These are phyloP conservation scores for Aspergillus sclerotialis DNA, from an alignment of 2,329 filamentous ascomycete species.

Conservation along the genomic window DNA sequence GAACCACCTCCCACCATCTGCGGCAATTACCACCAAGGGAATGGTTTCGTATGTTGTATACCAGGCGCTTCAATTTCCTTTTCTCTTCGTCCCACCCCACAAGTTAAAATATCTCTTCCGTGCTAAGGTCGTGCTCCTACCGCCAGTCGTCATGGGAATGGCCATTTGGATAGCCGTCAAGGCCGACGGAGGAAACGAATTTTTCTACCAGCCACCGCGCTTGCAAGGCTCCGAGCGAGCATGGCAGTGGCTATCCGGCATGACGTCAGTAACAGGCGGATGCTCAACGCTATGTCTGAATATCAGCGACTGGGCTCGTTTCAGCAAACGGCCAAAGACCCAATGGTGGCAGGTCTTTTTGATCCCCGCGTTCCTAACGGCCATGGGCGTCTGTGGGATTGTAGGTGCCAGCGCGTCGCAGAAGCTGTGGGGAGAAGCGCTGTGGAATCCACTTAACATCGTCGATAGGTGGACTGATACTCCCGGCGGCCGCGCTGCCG, in stretches of 20 bases:
- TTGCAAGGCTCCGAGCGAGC: not conserved
- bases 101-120: not conserved
- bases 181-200: not conserved
- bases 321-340: not conserved
- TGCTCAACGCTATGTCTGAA: not conserved
- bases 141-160: not conserved
- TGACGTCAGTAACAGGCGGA: not conserved
- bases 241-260: not conserved
- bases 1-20: not conserved
- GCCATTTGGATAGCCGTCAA: not conserved
- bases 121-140: not conserved
- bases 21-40: not conserved
- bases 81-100: not conserved
- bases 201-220: not conserved
- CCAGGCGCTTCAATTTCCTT: not conserved
- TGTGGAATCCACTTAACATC: not conserved
- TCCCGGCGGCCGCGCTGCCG: not conserved
- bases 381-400: not conserved
- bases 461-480: not conserved
- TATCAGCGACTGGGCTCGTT: not conserved
- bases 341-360: not conserved
- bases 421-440: not conserved
- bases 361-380: not conserved
- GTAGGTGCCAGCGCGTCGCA: not conserved
- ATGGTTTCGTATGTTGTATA: not conserved